phyloP scores from a whole-genome alignment of 2,329 filamentous ascomycete genomes.

The Helicocarpus griseus region DNA sequence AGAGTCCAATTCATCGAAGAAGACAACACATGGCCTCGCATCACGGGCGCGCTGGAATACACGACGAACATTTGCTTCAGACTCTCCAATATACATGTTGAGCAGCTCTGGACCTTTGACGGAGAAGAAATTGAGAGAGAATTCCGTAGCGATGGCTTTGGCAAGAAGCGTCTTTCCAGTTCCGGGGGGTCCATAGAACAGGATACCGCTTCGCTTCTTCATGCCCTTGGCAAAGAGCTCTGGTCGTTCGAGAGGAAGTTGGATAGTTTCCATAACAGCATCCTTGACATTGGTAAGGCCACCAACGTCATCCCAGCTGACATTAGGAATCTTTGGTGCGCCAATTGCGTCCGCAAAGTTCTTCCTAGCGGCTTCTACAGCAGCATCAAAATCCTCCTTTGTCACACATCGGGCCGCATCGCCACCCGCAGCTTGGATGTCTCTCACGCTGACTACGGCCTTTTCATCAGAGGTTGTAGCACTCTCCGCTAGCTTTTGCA shows the following conservation, averaged over 20 bases:
- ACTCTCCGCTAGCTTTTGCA: conserved; percentile 57
- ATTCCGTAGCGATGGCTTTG: conserved; percentile 99
- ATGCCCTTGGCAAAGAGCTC: conserved; percentile 99
- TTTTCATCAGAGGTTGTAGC: conserved; percentile 18
- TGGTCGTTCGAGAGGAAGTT: conserved; percentile 97
- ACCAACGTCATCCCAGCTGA: conserved; percentile 99
- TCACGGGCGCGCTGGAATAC: conserved; percentile 99
- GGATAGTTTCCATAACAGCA: conserved; percentile 96
- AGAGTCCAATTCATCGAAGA: conserved; percentile 96
- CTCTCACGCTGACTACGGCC: conserved; percentile 54
- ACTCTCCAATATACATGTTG: conserved; percentile 99
- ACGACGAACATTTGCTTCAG: conserved; percentile 98
- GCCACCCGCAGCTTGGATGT: conserved; percentile 83
- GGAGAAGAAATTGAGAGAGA: conserved; percentile 98
- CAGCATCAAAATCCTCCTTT: conserved; percentile 77
- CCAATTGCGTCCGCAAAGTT: conserved; percentile 97
- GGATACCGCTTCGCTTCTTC: conserved; percentile 91
- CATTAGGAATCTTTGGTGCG: conserved; percentile 95
- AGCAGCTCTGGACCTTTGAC: conserved; percentile 97
- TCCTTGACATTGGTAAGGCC: conserved; percentile 97
- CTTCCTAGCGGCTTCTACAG: conserved; percentile 89
- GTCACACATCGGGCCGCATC: conserved; percentile 67
- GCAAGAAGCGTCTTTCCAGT: conserved; percentile 99
- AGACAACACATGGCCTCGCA: conserved; percentile 94
- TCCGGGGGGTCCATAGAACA: conserved; percentile 98